phyloP scores from a whole-genome alignment of 352 stramenopile genomes.

The Phytophthora palmivora region DNA sequence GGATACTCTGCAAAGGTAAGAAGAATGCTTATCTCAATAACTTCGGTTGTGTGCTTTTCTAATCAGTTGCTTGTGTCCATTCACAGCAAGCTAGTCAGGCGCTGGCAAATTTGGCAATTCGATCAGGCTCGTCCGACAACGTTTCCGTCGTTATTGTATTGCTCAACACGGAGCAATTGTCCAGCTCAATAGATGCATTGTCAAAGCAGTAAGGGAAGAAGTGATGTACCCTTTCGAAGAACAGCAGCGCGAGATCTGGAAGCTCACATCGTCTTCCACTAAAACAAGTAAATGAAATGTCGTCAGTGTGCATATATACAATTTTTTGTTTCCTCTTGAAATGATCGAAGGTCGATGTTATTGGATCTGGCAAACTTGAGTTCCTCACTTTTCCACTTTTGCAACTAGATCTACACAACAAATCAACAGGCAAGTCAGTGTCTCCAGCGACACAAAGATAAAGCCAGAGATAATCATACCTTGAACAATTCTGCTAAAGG shows the following conservation, averaged over 20 bases:
- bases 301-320: slow-evolving; percentile 39
- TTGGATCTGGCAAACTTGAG: slow-evolving; percentile 12
- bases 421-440: slow-evolving; percentile 14
- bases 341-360: not conserved
- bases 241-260: slow-evolving; percentile 1
- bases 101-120: slow-evolving; percentile 86
- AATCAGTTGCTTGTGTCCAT: slow-evolving; percentile 8
- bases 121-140: slow-evolving; percentile 88
- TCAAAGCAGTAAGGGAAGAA: slow-evolving; percentile 25
- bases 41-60: slow-evolving; percentile 1
- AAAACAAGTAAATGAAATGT: slow-evolving; percentile 29
- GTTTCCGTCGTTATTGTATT: slow-evolving; percentile 89
- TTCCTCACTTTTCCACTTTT: slow-evolving; percentile 51
- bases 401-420: slow-evolving; percentile 56
- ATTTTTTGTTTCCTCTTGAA: slow-evolving; percentile 21
- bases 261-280: slow-evolving; percentile 1
- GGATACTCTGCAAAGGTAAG: slow-evolving; percentile 72
- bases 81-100: slow-evolving; percentile 80
- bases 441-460: not conserved
- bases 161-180: slow-evolving; percentile 60
- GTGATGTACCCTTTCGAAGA: not conserved
- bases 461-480: slow-evolving; percentile 23
- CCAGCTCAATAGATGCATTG: slow-evolving; percentile 39
- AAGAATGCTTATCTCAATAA: not conserved
- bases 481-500: slow-evolving; percentile 80